phyloP scores from a whole-genome alignment of 768 basidiomycete genomes.

The Naganishia kalamii region DNA sequence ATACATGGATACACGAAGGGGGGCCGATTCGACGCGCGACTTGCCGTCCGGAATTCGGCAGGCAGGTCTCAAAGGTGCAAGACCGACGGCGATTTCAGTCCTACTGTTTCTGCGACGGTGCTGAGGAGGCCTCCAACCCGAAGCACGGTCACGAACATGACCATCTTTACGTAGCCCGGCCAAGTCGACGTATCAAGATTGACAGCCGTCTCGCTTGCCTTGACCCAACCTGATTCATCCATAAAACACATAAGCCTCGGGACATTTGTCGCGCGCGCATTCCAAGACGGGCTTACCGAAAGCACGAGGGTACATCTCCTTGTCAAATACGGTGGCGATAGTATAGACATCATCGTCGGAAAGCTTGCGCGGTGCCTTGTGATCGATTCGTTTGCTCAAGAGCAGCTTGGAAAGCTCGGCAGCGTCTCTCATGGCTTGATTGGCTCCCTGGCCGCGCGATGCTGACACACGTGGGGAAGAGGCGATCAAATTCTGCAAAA shows the following conservation, averaged over 20 bases:
- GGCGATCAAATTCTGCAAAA: neutral
- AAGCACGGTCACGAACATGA: no score
- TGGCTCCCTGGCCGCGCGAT: slow-evolving; percentile 2
- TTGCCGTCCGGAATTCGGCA: no score
- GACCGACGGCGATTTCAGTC: no score
- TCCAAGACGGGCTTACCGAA: slow-evolving; percentile 1
- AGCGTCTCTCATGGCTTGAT: slow-evolving; percentile 9
- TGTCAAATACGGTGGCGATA: neutral
- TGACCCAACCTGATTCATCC: neutral
- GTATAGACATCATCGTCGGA: neutral
- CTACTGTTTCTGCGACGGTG: no score
- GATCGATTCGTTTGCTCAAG: neutral
- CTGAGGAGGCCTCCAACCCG: no score
- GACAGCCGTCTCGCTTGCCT: neutral
- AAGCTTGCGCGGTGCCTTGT: neutral
- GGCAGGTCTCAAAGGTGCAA: no score
- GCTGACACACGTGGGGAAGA: neutral
- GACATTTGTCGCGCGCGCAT: neutral
- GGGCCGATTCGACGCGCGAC: no score
- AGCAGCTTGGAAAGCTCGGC: neutral
- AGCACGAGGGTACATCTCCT: neutral
- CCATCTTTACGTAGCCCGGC: neutral
- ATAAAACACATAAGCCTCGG: neutral
- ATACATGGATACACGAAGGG: no score
- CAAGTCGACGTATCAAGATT: slow-evolving; percentile 2